phyloP scores from a whole-genome alignment of 305 asterid species.

The Fraxinus ornus region DNA sequence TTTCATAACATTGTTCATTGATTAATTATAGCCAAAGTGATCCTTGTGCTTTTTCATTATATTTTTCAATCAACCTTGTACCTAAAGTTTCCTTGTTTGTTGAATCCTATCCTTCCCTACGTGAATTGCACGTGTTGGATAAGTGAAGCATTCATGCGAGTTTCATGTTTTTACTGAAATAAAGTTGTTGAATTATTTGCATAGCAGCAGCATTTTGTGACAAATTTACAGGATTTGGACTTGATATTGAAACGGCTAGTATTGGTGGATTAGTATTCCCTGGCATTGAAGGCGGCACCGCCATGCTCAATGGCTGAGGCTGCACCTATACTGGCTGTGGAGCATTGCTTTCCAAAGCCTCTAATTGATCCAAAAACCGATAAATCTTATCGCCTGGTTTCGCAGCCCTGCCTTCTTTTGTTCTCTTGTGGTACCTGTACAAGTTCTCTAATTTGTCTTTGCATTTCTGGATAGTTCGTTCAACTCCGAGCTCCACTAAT shows the following conservation, averaged over 20 bases:
- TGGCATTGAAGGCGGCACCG: constrained; percentile 25
- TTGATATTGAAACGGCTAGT: constrained; percentile 49
- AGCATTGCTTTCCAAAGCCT: constrained; percentile 54
- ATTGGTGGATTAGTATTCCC: not conserved
- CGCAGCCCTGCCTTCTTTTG: constrained; percentile 73
- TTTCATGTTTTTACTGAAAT: not conserved
- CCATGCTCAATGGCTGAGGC: constrained; percentile 25
- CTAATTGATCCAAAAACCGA: constrained; percentile 72
- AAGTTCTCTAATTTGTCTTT: constrained; percentile 93
- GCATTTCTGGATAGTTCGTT: constrained; percentile 80
- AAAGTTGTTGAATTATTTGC: constrained; percentile 27
- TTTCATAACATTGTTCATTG: not conserved
- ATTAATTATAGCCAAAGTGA: not conserved
- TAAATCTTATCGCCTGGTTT: constrained; percentile 80
- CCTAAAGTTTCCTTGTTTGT: not conserved
- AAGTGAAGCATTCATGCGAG: not conserved
- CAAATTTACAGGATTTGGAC: constrained; percentile 42
- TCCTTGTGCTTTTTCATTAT: not conserved
- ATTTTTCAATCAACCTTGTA: not conserved
- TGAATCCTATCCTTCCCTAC: not conserved
- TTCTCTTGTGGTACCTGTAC: constrained; percentile 82
- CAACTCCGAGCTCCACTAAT: constrained; percentile 83
- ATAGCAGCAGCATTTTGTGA: constrained; percentile 26
- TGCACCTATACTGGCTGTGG: constrained; percentile 31
- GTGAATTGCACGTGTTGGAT: not conserved